A percentile compares a stretch with the other conserved stretches of the same genome.
These are phyloP conservation scores for Hansfordia pulvinata DNA, from an alignment of 2,329 filamentous ascomycete species.

Conservation along the genomic window DNA sequence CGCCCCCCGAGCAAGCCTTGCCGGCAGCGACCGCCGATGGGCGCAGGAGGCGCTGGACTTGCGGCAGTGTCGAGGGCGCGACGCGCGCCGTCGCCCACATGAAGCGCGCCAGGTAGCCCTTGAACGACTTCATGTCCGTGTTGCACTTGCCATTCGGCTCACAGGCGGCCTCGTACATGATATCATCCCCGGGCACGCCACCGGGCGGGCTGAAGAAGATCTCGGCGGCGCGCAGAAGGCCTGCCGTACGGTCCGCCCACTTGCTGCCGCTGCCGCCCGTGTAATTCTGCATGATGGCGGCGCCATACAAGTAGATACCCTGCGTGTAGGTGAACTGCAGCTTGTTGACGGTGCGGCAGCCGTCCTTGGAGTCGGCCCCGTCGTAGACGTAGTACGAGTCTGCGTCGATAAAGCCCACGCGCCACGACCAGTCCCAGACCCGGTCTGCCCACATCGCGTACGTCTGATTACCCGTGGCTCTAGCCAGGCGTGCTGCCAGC, in stretches of 20 bases:
- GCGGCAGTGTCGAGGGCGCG: constrained; percentile 35
- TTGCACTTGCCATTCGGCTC: constrained; percentile 43
- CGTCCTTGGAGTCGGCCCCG: constrained; percentile 38
- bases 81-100: constrained; percentile 44
- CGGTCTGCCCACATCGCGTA: constrained; percentile 55
- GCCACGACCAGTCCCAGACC: constrained; percentile 51
- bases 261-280: constrained; percentile 30
- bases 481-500: constrained; percentile 60
- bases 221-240: constrained; percentile 34
- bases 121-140: constrained; percentile 53
- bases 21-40: constrained; percentile 42
- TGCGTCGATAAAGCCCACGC: constrained; percentile 41
- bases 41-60: constrained; percentile 33
- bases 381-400: constrained; percentile 47
- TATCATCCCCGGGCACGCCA: constrained; percentile 33
- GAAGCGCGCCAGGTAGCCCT: constrained; percentile 52
- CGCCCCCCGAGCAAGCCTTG: constrained; percentile 40
- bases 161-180: constrained; percentile 57
- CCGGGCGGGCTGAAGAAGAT: constrained; percentile 35
- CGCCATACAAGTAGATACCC: constrained; percentile 53
- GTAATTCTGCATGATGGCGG: constrained; percentile 48
- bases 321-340: constrained; percentile 52
- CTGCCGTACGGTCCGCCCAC: constrained; percentile 41
- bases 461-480: constrained; percentile 52
- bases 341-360: constrained; percentile 38